Percentiles rank a stretch among this genome's conserved stretches.
phyloP scores from a whole-genome alignment of 225 moss, liverwort and hornwort genomes.

The Neckera pumila region DNA sequence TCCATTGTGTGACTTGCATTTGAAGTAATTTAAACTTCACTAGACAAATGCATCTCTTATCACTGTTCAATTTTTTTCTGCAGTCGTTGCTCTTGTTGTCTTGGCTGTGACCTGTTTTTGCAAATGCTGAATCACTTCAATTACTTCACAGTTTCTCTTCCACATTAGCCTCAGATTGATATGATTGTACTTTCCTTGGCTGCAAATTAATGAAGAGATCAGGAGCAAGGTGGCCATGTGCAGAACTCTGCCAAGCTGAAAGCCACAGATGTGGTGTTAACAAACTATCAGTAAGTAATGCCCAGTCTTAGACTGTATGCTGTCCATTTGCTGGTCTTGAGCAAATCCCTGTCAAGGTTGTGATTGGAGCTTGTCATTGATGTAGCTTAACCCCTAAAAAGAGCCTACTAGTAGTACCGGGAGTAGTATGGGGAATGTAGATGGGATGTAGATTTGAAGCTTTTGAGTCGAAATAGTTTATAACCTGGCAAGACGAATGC shows the following conservation, averaged over 20 bases:
- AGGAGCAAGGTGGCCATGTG: neutral
- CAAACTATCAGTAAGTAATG: neutral
- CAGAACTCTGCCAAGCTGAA: neutral
- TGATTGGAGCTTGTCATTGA: neutral
- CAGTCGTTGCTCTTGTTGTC: neutral
- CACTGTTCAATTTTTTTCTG: neutral
- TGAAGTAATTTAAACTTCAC: neutral
- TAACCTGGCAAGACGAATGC: accelerated
- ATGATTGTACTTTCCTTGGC: neutral
- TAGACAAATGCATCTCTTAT: neutral
- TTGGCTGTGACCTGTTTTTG: neutral
- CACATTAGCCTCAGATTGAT: neutral
- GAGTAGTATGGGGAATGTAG: too few relatives aligned
- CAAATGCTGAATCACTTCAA: neutral
- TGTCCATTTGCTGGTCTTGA: neutral
- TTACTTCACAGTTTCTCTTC: neutral
- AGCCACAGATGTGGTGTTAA: neutral
- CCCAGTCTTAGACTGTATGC: neutral
- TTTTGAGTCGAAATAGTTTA: neutral
- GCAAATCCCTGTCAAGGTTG: neutral
- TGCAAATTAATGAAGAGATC: neutral
- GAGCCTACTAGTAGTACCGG: neutral
- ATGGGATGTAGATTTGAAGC: neutral
- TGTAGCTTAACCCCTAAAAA: neutral
- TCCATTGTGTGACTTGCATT: neutral